These are phyloP conservation scores for Aspergillus phoenicis DNA, from an alignment of 2,329 filamentous ascomycete genomes.

Conservation along the genomic window DNA sequence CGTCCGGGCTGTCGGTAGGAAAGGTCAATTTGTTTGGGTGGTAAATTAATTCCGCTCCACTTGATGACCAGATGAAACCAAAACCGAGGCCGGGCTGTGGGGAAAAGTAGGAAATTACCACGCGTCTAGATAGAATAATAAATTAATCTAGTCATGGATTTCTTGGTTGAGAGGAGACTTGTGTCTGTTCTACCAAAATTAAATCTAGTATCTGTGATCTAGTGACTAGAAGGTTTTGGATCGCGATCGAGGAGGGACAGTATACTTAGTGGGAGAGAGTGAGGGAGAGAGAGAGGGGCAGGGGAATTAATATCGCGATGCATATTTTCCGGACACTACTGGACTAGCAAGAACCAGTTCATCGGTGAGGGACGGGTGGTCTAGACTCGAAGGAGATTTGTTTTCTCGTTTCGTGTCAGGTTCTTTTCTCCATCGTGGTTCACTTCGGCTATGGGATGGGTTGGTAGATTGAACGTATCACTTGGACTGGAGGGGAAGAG, in stretches of 20 bases:
- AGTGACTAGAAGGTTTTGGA: neutral
- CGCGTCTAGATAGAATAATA: neutral
- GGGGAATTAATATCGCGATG: neutral
- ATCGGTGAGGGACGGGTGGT: neutral
- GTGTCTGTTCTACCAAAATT: no score
- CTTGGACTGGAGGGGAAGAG: no score
- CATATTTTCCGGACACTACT: neutral
- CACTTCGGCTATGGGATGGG: neutral
- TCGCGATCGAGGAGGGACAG: neutral
- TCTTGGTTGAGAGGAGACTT: no score
- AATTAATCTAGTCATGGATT: neutral
- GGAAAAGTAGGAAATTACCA: constrained; percentile 14
- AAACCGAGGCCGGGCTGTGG: constrained; percentile 15
- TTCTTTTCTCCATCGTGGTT: neutral
- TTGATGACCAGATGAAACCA: constrained; percentile 18
- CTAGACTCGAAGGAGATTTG: neutral
- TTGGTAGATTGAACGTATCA: neutral
- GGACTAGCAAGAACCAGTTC: constrained; percentile 2
- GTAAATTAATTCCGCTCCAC: constrained; percentile 15
- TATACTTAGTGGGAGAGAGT: no score
- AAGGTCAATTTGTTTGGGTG: neutral
- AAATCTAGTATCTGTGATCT: no score
- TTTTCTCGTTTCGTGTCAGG: neutral
- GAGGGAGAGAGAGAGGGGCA: no score
- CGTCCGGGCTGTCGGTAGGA: no score